Percentiles rank a stretch among this genome's conserved stretches.
These are phyloP conservation scores for Chlorella sp. DNA, from an alignment of 139 green algal species.

Conservation along the genomic window DNA sequence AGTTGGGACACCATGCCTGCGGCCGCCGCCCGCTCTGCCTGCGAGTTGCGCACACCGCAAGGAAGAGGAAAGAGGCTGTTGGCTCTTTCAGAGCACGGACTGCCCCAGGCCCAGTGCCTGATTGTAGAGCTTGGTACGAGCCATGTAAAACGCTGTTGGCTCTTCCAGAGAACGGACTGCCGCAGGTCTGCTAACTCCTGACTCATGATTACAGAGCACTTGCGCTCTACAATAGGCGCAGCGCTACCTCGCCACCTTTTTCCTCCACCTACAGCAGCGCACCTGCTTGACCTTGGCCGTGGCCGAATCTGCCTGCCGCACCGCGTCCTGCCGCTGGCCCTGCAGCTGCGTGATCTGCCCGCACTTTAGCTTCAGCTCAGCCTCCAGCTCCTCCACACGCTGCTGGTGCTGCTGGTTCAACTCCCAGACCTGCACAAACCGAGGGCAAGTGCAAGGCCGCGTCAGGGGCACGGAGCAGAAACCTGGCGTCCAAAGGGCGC, in stretches of 20 bases:
- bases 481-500: too few species aligned
- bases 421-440: slow-evolving; percentile 7
- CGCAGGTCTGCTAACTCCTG: too few species aligned
- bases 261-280: not conserved
- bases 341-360: slow-evolving; percentile 4
- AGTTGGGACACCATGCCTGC: slow-evolving; percentile 3
- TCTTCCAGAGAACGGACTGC: too few species aligned
- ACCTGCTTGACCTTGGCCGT: slow-evolving; percentile 8
- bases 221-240: not conserved
- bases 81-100: too few species aligned
- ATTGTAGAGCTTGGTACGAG: too few species aligned
- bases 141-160: too few species aligned
- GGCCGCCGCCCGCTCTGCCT: slow-evolving; percentile 4
- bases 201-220: too few species aligned
- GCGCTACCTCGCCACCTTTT: not conserved
- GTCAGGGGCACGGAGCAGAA: too few species aligned
- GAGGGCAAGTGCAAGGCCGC: too few species aligned
- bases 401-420: slow-evolving; percentile 14
- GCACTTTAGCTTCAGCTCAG: slow-evolving; percentile 17
- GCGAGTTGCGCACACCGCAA: not conserved
- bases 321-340: not conserved
- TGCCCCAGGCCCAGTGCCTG: too few species aligned
- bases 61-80: too few species aligned
- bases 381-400: slow-evolving; percentile 19
- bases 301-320: not conserved